These are phyloP conservation scores for Pythium pyrilobum DNA, from an alignment of 352 stramenopile genomes.

Conservation along the genomic window DNA sequence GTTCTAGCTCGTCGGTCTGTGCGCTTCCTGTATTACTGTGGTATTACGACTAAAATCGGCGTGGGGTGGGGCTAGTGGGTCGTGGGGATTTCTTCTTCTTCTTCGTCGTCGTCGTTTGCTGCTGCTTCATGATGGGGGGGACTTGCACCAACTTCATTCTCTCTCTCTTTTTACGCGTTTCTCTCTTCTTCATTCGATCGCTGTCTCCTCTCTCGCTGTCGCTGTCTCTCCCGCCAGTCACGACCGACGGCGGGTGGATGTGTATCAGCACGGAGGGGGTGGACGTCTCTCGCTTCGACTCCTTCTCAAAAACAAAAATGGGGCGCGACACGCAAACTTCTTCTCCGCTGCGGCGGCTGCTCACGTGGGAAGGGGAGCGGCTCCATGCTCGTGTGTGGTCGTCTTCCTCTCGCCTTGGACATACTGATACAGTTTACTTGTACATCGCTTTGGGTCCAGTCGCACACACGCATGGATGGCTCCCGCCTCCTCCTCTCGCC, in stretches of 20 bases:
- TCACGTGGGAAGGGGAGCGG: not conserved
- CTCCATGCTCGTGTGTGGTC: too few species aligned
- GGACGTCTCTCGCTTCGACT: too few species aligned
- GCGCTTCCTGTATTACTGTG: not conserved
- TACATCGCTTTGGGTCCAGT: conserved; percentile 24
- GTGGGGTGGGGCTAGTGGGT: too few species aligned
- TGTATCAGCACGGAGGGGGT: too few species aligned
- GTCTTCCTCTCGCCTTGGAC: conserved; percentile 20
- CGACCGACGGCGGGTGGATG: too few species aligned
- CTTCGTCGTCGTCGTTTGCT: conserved; percentile 9
- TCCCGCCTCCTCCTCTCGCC: not conserved
- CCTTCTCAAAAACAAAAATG: conserved; percentile 8
- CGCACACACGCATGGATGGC: not conserved
- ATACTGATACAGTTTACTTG: conserved; percentile 76
- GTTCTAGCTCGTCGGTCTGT: not conserved
- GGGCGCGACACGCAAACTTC: not conserved
- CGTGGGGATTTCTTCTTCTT: not conserved
- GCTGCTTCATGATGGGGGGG: too few species aligned
- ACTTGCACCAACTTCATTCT: too few species aligned
- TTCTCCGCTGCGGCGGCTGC: not conserved
- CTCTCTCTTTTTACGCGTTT: too few species aligned
- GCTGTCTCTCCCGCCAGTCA: too few species aligned
- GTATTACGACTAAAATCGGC: conserved; percentile 1
- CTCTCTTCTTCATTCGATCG: too few species aligned
- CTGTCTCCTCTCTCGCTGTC: too few species aligned